Percentiles rank a stretch among this genome's conserved stretches.
These are phyloP conservation scores for Pythium grandisporangium DNA, from an alignment of 352 stramenopile genomes.

Conservation along the genomic window DNA sequence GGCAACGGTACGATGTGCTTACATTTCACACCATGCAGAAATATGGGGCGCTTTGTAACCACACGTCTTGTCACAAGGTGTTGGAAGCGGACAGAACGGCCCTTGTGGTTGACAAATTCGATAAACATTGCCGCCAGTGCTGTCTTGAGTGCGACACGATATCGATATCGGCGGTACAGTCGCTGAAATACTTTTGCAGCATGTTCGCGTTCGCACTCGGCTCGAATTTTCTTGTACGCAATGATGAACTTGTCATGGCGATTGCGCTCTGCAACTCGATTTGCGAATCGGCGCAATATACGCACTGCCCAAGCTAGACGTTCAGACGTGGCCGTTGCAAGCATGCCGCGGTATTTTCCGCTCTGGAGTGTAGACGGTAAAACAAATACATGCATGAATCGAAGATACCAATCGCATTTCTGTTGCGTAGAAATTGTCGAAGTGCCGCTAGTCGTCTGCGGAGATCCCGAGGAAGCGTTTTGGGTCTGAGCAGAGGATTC, in stretches of 20 bases:
- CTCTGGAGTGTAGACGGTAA: slow-evolving; percentile 43
- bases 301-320: slow-evolving; percentile 37
- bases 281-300: slow-evolving; percentile 34
- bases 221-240: slow-evolving; percentile 22
- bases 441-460: no score
- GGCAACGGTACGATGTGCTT: slow-evolving; percentile 43
- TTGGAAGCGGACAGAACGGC: slow-evolving; percentile 25
- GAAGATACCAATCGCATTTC: slow-evolving; percentile 27
- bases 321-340: slow-evolving; percentile 22
- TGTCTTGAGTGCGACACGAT: slow-evolving; percentile 27
- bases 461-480: neutral
- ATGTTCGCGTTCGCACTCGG: slow-evolving; percentile 12
- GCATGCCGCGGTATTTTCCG: slow-evolving; percentile 42
- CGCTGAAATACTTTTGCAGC: slow-evolving; percentile 22
- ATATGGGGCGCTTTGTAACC: slow-evolving; percentile 26
- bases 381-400: slow-evolving; percentile 61
- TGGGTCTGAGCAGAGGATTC: neutral
- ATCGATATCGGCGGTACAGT: slow-evolving; percentile 40
- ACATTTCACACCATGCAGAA: slow-evolving; percentile 43
- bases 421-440: slow-evolving; percentile 6
- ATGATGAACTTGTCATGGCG: slow-evolving; percentile 37
- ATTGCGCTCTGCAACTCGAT: slow-evolving; percentile 21
- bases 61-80: slow-evolving; percentile 27
- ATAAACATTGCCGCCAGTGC: slow-evolving; percentile 48
- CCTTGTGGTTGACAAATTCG: slow-evolving; percentile 46